A percentile compares a stretch with the other conserved stretches of the same genome.
These are phyloP conservation scores for Boletus sp. DNA, from an alignment of 768 basidiomycete species.

Conservation along the genomic window DNA sequence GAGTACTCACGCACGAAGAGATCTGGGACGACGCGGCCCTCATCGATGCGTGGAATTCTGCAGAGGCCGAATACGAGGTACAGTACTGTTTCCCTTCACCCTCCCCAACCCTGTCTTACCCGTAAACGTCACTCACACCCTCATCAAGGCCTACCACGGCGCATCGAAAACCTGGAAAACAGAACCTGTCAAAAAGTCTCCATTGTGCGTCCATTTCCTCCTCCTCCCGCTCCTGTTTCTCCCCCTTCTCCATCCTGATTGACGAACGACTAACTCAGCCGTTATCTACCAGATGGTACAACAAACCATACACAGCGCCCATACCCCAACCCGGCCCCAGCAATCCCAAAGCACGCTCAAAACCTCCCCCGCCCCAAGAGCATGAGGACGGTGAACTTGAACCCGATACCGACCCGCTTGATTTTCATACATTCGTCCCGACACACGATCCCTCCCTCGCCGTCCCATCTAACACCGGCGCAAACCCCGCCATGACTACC, in stretches of 20 bases:
- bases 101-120: not conserved
- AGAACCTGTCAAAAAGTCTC: conserved; percentile 65
- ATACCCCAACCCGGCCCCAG: conserved; percentile 10
- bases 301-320: conserved; percentile 43
- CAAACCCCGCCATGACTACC: conserved; percentile 9
- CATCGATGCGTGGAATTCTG: conserved; percentile 81
- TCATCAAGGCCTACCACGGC: conserved; percentile 57
- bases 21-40: conserved; percentile 87
- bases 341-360: conserved; percentile 1
- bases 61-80: conserved; percentile 76
- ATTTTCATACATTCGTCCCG: conserved; percentile 71
- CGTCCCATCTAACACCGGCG: conserved; percentile 21
- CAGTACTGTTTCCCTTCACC: not conserved
- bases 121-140: not conserved
- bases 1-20: conserved; percentile 66
- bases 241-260: not conserved
- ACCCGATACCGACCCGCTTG: conserved; percentile 55
- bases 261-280: not conserved
- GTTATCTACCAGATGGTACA: conserved; percentile 63
- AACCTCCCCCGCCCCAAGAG: not conserved
- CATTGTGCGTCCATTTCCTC: conserved; percentile 49
- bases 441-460: conserved; percentile 62
- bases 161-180: conserved; percentile 67
- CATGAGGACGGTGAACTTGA: conserved; percentile 23
- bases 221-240: not conserved